Conservation (phyloP, 2,329 filamentous ascomycete species). For the Penicillium sp. region DNA sequence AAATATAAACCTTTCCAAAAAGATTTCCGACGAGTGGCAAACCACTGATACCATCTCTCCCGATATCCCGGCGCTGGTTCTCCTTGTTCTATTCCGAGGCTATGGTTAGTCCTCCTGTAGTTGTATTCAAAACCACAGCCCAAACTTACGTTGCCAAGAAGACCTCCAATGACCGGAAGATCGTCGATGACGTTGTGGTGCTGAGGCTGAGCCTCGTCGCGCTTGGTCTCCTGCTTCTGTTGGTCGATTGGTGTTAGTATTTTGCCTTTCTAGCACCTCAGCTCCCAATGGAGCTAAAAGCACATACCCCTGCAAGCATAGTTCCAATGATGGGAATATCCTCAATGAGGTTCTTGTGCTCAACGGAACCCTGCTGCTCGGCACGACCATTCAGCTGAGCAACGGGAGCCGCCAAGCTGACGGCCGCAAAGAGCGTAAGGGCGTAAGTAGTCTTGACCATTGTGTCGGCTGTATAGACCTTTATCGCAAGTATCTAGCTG, state of each 20-base stretch:
- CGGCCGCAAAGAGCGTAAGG: slow-evolving; percentile 25
- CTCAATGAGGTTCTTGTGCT: slow-evolving; percentile 13
- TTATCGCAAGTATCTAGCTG: neutral
- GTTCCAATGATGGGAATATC: slow-evolving; percentile 8
- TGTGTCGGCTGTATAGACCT: slow-evolving; percentile 1
- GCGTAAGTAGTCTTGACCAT: slow-evolving; percentile 29
- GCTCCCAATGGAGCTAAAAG: neutral
- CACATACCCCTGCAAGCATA: slow-evolving; percentile 14
- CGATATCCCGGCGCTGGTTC: neutral
- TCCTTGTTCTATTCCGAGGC: slow-evolving; percentile 2
- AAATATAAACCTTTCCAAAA: slow-evolving; percentile 3
- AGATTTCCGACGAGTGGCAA: slow-evolving; percentile 7
- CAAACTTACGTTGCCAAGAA: slow-evolving; percentile 13
- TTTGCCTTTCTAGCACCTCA: accelerated
- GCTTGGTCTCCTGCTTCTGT: slow-evolving; percentile 3
- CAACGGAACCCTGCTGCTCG: neutral
- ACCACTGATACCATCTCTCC: neutral
- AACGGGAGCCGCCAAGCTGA: slow-evolving; percentile 25
- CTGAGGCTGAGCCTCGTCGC: neutral
- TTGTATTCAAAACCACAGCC: neutral
- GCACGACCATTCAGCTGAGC: slow-evolving; percentile 11
- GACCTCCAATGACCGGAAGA: slow-evolving; percentile 2
- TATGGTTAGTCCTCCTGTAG: neutral
- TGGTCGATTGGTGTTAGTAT: neutral
- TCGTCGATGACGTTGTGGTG: slow-evolving; percentile 10